Evolutionary conservation across 495 filamentous ascomycete genomes (phyloP), one percentile per base, ranked within the genome.

Genomic region (Hypomontagnella submonticulosa): DNA sequence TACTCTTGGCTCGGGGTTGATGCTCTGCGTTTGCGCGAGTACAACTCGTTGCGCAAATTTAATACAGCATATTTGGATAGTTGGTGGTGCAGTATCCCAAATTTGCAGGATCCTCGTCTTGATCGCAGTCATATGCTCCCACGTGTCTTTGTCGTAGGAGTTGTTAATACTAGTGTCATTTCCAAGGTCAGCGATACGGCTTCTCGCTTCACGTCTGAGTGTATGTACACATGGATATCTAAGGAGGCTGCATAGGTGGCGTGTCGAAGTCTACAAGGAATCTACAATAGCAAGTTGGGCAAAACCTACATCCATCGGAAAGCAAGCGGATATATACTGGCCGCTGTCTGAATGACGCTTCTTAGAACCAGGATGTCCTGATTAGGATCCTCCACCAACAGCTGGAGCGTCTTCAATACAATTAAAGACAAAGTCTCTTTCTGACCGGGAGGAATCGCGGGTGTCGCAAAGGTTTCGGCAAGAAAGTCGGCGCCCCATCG

Each of bases 401-500:
- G 83, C 75, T 87, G 87, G 64, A 97, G 73, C 12, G 86, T 88
- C 61, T 92, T 88, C 70, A 99, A 73, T 55, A 93, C 90, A 23
- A 79, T 77, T 57, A 92, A 77, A 48, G 87, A 85, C 61, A 96
- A 72, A 60, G 87, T 84, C 77, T 89, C 89, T 81, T 97, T 98
- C 75, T 90, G 88, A 49, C 85, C 79, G 33, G 80, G 77, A 54
- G 85, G 74, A 66, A 98, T 80, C 33, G 87, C 85, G 11, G 95
- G 95, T 42, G 89, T 93, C 15, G 96, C 88, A 77, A 99, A 97
- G 3, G 93, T 91, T 81, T 99, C 95, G 37, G 96, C 94, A 36
- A 99, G 81, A 74, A 99, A 99, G 20, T 97, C 92, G 18, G 93
- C 87, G 18, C 93, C 96, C 96, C 96, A 99, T 88, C 93, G 83